Evolutionary conservation across 768 basidiomycete species (phyloP).

Genomic region (Pholiota conissans): DNA sequence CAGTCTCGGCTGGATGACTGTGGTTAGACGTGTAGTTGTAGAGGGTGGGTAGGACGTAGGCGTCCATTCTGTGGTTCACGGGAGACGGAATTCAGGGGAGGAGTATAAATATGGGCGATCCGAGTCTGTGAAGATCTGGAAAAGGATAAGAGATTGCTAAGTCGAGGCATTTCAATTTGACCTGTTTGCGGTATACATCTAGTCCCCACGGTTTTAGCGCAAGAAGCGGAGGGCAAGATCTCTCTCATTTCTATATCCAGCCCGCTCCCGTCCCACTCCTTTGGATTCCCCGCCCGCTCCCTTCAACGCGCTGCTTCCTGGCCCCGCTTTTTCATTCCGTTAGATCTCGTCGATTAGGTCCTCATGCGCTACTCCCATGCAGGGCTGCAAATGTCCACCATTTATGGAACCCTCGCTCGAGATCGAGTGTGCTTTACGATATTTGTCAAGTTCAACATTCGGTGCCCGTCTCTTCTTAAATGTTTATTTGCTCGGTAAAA

Average conservation of each 20-base stretch:
- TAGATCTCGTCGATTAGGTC: not conserved
- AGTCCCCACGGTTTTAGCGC: conserved; percentile 34
- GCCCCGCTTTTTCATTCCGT: not conserved
- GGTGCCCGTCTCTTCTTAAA: not conserved
- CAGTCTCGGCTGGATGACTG: too few species aligned
- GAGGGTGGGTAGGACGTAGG: not conserved
- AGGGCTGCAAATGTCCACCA: not conserved
- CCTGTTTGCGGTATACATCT: not conserved
- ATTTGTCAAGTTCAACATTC: not conserved
- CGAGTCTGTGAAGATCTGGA: conserved; percentile 16
- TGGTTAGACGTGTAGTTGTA: too few species aligned
- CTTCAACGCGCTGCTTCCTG: not conserved
- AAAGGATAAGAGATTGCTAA: conserved; percentile 20
- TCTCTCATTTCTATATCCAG: not conserved
- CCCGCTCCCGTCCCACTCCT: not conserved
- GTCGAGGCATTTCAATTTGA: conserved; percentile 10
- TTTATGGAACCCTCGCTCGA: not conserved
- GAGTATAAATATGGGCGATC: not conserved
- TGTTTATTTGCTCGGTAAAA: not conserved
- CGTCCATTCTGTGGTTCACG: not conserved
- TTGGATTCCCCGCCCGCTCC: conserved; percentile 5
- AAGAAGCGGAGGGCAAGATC: conserved; percentile 21
- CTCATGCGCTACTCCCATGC: too few species aligned
- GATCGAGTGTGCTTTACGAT: not conserved
- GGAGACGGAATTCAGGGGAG: not conserved